Evolutionary conservation across 176 grass and related monocot species (phyloP), one percentile per base, ranked within the genome.

Genomic region (Oryza australiensis): DNA sequence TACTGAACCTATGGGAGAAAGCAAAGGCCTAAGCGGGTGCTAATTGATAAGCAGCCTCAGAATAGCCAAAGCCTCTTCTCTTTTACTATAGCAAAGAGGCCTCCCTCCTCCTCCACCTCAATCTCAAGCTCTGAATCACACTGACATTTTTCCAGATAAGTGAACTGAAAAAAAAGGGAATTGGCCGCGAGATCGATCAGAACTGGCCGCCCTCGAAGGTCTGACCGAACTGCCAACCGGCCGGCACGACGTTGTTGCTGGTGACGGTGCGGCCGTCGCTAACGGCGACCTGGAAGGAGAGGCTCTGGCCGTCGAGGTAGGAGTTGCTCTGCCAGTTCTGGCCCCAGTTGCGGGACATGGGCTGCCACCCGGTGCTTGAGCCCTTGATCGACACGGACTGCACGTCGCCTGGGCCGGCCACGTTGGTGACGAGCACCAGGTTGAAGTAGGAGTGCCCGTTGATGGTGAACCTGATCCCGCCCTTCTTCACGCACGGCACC

Each of bases 241-340:
- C 86, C 3, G 90, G 91, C 12, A 74, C 94, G 69, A 40, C 94
- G 73, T 64, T 26, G 80, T 87, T 74, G 88, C 86, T 91, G 27
- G 88, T 84, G 81, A 95, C 51, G 34, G 82, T 86, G 78, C 87
- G 87, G 74, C 93, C 93, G 73, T 96, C 90, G 83, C 90, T 96
- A 72, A 86, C 14, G 62, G 90, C 85, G 64, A 90, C 85, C 72
- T 87, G 84, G 90, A 96, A 96, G 69, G 94, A 97, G 34, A 97
- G 87, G 85, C 68, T 82, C 72, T 97, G 94, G 12, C 94, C 82
- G 37, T 94, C 84, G 22, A 97, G 89, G 38, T 92, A n/a, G 5
- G 87, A 66, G 87, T 97, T 97, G 89, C 94, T 97, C 90, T 97
- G 94, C 94, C 94, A 97, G 83, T 97, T 97, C 83, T 97, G 94